These are phyloP conservation scores for Ambrosiella cleistominuta DNA, from an alignment of 2,329 filamentous ascomycete species.

Conservation along the genomic window DNA sequence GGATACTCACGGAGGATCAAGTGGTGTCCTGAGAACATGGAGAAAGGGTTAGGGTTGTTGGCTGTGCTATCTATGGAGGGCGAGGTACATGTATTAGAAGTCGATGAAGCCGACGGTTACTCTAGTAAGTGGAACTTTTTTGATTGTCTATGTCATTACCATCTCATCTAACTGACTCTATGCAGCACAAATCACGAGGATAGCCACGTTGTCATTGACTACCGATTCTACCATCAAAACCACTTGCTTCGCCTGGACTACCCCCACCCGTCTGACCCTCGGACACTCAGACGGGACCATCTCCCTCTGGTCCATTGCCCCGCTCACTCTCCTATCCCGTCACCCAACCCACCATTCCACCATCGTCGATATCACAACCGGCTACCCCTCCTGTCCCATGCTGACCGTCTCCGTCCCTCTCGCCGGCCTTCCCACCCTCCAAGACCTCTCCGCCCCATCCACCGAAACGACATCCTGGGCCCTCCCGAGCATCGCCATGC, in stretches of 20 bases:
- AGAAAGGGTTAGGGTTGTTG: conserved; percentile 23
- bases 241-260: conserved; percentile 37
- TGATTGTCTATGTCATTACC: background rate
- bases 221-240: conserved; percentile 31
- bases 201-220: conserved; percentile 27
- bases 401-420: conserved; percentile 37
- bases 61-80: conserved; percentile 35
- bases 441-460: conserved; percentile 35
- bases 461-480: conserved; percentile 36
- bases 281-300: conserved; percentile 40
- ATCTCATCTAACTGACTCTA: conserved; percentile 15
- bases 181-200: conserved; percentile 25
- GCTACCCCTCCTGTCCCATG: conserved; percentile 38
- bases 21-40: conserved; percentile 33
- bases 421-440: conserved; percentile 33
- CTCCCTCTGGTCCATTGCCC: conserved; percentile 37
- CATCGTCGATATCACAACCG: conserved; percentile 36
- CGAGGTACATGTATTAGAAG: conserved; percentile 30
- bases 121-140: conserved; percentile 3
- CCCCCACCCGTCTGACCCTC: conserved; percentile 35
- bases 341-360: conserved; percentile 35
- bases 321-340: conserved; percentile 30
- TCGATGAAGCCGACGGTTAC: conserved; percentile 20
- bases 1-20: conserved; percentile 32
- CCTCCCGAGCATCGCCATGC: conserved; percentile 31